phyloP scores from a whole-genome alignment of 1,284 basidiomycete species.

The Boletus hoseneyae region DNA sequence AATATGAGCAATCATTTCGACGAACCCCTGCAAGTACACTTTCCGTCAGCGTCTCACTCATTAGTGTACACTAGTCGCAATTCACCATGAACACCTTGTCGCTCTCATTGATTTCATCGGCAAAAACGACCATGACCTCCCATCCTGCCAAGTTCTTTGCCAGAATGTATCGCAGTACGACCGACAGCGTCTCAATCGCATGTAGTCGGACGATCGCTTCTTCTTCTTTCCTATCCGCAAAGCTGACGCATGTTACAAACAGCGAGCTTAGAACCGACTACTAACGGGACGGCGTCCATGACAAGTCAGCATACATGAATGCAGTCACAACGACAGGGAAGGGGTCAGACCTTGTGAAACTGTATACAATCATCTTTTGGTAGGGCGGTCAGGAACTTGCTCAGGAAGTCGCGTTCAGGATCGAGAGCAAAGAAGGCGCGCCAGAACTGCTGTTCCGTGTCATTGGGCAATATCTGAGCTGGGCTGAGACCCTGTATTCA shows the following conservation, averaged over 20 bases:
- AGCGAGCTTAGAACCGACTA: constrained; percentile 52
- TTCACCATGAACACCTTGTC: constrained; percentile 56
- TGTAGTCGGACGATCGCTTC: constrained; percentile 38
- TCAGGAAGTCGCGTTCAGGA: constrained; percentile 46
- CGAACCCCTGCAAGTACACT: constrained; percentile 41
- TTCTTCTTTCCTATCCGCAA: constrained; percentile 30
- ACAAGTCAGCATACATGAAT: constrained; percentile 3
- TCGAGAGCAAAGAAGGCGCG: constrained; percentile 47
- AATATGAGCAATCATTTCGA: constrained; percentile 42
- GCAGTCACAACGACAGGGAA: neutral
- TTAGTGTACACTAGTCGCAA: neutral
- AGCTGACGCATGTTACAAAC: constrained; percentile 43
- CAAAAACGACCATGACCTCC: constrained; percentile 67
- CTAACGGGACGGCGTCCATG: constrained; percentile 26
- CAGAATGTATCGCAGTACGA: constrained; percentile 45
- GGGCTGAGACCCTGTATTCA: constrained; percentile 38
- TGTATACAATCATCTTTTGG: constrained; percentile 41
- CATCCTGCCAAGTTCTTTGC: constrained; percentile 57
- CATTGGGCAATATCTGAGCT: constrained; percentile 37
- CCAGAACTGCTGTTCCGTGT: constrained; percentile 44
- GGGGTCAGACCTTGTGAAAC: constrained; percentile 40
- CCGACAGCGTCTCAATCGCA: constrained; percentile 44
- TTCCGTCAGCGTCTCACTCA: neutral
- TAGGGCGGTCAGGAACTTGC: constrained; percentile 28
- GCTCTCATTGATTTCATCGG: constrained; percentile 53